Base-by-base conservation (phyloP, 164 flowering plant species). In the Vitis rotundifolia region DNA sequence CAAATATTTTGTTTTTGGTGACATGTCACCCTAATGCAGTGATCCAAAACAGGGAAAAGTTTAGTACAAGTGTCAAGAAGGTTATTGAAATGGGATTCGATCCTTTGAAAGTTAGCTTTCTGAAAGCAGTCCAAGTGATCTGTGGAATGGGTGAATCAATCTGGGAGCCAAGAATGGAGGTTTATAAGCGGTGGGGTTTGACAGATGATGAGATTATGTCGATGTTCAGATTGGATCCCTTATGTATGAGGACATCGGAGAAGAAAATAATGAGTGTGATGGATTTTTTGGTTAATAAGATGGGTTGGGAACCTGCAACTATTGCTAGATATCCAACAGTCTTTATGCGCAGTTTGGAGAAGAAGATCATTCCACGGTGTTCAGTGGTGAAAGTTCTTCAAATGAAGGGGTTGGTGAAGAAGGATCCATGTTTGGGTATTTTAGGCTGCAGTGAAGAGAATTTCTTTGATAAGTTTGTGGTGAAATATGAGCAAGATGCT, bases 111-210 rank as follows among this genome's bases (percentile, higher is more conserved):
- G 49, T 10, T 8, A 29, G 0, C 3, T 64, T 64, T 48, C 14
- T 18, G 2, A 13, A 14, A 12, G 67, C 54, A 11, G 8, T 64
- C 29, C 28, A 19, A 49, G 26, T 18, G 52, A 19, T 9, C 9
- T 3, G 9, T 18, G 53, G 8, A 2, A 18, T 49, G 67, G 16
- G 10, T n/a, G 28, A 48, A 18, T 64, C 55, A 50, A 26, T 29
- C 4, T 19, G 28, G 14, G 12, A 64, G 1, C 67, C 8, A 47
- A 64, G 47, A 49, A 49, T 64, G 12, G 55, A 64, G 29, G 7
- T 64, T 19, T 64, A 64, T 49, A 64, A 16, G 55, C 5, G 15
- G 49, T 64, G 29, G 26, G 67, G 67, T 16, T 64, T 52, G 67
- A 48, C 67, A 16, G 31, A 64, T 8, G 48, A 47, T 6, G 67